Conservation (phyloP, 1,284 basidiomycete species). For the Porphyrellus sp. region DNA sequence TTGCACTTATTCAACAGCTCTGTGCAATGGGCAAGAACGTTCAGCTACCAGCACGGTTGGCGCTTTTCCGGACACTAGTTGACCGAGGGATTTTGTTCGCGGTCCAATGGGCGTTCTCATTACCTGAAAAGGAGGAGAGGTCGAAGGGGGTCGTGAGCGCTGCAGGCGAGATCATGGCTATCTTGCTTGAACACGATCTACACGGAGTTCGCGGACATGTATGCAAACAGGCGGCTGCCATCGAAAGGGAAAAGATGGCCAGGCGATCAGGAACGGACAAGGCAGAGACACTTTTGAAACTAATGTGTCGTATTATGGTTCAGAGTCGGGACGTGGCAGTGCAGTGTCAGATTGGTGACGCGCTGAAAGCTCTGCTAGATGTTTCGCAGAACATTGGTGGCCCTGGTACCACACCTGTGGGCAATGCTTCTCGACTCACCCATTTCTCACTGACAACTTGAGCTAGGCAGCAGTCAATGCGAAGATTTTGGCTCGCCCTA, state of each 20-base stretch:
- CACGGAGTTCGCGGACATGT: slow-evolving; percentile 84
- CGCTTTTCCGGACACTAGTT: slow-evolving; percentile 86
- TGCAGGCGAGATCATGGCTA: slow-evolving; percentile 84
- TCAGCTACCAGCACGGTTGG: slow-evolving; percentile 82
- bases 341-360: slow-evolving; percentile 89
- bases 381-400: slow-evolving; percentile 48
- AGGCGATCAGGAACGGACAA: slow-evolving; percentile 56
- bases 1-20: slow-evolving; percentile 88
- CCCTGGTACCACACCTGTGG: slow-evolving; percentile 39
- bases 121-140: slow-evolving; percentile 46
- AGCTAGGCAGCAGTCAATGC: slow-evolving; percentile 30
- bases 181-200: slow-evolving; percentile 89
- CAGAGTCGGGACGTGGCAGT: slow-evolving; percentile 81
- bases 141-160: slow-evolving; percentile 61
- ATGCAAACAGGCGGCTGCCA: slow-evolving; percentile 72
- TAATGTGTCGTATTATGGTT: slow-evolving; percentile 76
- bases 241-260: slow-evolving; percentile 55
- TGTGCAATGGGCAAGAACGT: slow-evolving; percentile 96
- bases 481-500: slow-evolving; percentile 54
- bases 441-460: slow-evolving; percentile 5
- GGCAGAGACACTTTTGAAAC: slow-evolving; percentile 71
- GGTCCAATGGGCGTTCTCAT: slow-evolving; percentile 85
- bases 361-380: slow-evolving; percentile 84
- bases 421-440: slow-evolving; percentile 11
- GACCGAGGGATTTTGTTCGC: slow-evolving; percentile 87